Evolutionary conservation across 495 filamentous ascomycete species (phyloP), one percentile per base, ranked within the genome.

Genomic region (Xanthoparmelia taractica): DNA sequence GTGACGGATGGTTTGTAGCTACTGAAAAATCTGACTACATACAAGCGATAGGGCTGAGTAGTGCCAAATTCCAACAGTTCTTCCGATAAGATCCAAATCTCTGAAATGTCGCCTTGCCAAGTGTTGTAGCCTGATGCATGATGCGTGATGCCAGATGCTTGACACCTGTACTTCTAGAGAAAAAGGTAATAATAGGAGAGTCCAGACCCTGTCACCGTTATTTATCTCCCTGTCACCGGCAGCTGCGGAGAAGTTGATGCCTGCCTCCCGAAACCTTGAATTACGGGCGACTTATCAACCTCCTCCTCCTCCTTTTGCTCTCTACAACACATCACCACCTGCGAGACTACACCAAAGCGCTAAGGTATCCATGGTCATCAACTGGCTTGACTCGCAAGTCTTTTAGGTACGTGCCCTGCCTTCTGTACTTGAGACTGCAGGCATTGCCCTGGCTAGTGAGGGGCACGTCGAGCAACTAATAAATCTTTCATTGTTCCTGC

Each of bases 391-490:
- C 20, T 33, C 20, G 50, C 27, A 54, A 54, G 15, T 33, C 33
- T 2, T 15, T 5, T 18, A 54, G 50, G 50, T 54, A 31, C 50
- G 27, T 54, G 20, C 29, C 27, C 10, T 18, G n/a, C 33, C 29
- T 54, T 0, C 33, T 20, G 17, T 33, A 54, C 29, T 54, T 20
- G 15, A 54, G 27, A 0, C 29, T 33, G 29, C 50, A 31, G 29
- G 27, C 50, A 54, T 29, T 54, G 50, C 29, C 50, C 50, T 33
- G 27, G 15, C 29, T 33, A 33, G 29, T 54, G 50, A 54, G 50
- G 50, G 50, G 50, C 50, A 54, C 50, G 6, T 54, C 27, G 50
- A 54, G 29, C 50, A 40, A 58, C 27, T 31, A 58, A 27, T 7
- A 0, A 36, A 36, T n/a, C 31, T 57, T 58, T 58, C 56, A 40